Conservation (phyloP, 371 early-diverging fungal species). For the Actinomucor elegans region DNA sequence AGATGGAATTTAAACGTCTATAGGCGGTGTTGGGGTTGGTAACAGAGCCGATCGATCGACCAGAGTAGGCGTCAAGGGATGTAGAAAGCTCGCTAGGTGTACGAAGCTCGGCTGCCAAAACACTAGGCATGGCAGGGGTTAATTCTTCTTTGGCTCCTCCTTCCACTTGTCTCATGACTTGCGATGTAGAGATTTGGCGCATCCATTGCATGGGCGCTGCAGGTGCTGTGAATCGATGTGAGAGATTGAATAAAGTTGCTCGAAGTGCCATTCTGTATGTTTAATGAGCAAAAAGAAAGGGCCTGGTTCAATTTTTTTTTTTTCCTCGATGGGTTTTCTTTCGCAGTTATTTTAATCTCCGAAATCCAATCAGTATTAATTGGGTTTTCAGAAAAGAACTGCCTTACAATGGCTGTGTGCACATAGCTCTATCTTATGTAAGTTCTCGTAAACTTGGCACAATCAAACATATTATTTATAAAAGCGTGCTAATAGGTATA, state of each 20-base stretch:
- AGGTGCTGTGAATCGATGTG: slow-evolving; percentile 12
- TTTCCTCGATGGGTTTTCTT: too few relatives aligned
- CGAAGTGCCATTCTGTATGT: slow-evolving; percentile 9
- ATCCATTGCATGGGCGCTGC: slow-evolving; percentile 21
- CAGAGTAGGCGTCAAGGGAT: slow-evolving; percentile 43
- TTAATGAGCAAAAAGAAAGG: background rate
- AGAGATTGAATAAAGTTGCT: background rate
- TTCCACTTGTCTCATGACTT: slow-evolving; percentile 7
- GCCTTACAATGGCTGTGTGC: too few relatives aligned
- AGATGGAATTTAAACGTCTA: slow-evolving; percentile 40
- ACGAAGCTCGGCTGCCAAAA: slow-evolving; percentile 17
- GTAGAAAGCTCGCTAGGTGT: slow-evolving; percentile 26
- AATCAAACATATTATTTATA: too few relatives aligned
- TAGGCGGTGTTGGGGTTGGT: slow-evolving; percentile 44
- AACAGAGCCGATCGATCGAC: slow-evolving; percentile 46
- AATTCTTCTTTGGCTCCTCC: background rate
- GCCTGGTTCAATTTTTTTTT: slow-evolving; percentile 4
- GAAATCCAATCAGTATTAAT: too few relatives aligned
- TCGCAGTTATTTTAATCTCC: too few relatives aligned
- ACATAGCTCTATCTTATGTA: too few relatives aligned
- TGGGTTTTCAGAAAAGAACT: too few relatives aligned
- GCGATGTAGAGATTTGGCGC: slow-evolving; percentile 19
- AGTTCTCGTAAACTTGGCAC: too few relatives aligned
- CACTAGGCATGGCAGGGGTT: slow-evolving; percentile 23
- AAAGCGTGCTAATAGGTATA: too few relatives aligned